Conservation (phyloP, 1,139 yeast species). For the Cylindricascospora bacillispora region DNA sequence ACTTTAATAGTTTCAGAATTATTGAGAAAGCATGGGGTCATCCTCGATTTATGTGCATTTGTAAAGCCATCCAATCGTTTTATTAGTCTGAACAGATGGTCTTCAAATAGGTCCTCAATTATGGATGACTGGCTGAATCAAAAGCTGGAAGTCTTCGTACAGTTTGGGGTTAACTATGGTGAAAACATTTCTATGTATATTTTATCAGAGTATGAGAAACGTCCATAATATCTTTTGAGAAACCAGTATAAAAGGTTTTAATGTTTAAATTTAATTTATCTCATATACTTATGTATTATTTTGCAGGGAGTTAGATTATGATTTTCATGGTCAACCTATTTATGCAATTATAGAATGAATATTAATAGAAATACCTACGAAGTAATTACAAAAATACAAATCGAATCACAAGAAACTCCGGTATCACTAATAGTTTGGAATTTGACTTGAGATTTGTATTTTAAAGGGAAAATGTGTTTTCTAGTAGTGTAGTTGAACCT, state of each 20-base stretch:
- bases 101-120: slow-evolving; percentile 59
- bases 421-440: too few relatives aligned
- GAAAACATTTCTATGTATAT: slow-evolving; percentile 43
- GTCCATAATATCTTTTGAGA: background rate
- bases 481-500: slow-evolving; percentile 22
- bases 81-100: slow-evolving; percentile 59
- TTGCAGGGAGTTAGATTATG: too few relatives aligned
- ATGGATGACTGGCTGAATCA: slow-evolving; percentile 42
- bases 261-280: background rate
- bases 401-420: too few relatives aligned
- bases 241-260: background rate
- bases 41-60: slow-evolving; percentile 79
- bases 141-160: slow-evolving; percentile 29
- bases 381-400: too few relatives aligned
- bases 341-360: background rate
- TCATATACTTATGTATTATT: background rate
- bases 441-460: too few relatives aligned
- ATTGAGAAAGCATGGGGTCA: slow-evolving; percentile 68
- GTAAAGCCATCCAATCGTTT: slow-evolving; percentile 39
- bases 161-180: slow-evolving; percentile 49
- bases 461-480: too few relatives aligned
- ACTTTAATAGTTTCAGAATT: slow-evolving; percentile 75
- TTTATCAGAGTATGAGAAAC: slow-evolving; percentile 22
- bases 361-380: background rate
- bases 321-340: too few relatives aligned